Percentiles rank a stretch among this genome's conserved stretches.
These are phyloP conservation scores for Russula lepida DNA, from an alignment of 768 basidiomycete species.

Conservation along the genomic window DNA sequence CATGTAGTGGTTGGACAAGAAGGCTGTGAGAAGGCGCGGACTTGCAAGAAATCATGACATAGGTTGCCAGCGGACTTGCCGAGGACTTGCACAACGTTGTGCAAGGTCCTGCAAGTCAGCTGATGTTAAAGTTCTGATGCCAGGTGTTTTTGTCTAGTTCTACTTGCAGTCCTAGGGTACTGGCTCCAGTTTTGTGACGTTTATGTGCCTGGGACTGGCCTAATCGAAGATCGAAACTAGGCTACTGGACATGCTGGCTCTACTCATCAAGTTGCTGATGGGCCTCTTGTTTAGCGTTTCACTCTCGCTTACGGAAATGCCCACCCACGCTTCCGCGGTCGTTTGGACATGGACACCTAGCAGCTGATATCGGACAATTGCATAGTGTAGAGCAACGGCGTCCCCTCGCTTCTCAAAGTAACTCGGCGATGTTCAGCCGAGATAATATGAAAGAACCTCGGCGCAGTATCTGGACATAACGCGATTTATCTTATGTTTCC, in stretches of 20 bases:
- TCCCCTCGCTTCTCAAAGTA: constrained; percentile 35
- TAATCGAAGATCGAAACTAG: too few relatives aligned
- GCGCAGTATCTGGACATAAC: constrained; percentile 37
- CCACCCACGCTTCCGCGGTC: neutral
- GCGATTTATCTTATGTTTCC: neutral
- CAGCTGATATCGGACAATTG: constrained; percentile 47
- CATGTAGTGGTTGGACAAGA: too few relatives aligned
- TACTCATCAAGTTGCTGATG: neutral
- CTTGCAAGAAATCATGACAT: too few relatives aligned
- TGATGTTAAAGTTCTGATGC: too few relatives aligned
- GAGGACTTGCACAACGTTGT: too few relatives aligned
- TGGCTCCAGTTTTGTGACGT: neutral
- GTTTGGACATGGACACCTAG: neutral
- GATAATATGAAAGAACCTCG: constrained; percentile 45
- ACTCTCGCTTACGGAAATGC: neutral
- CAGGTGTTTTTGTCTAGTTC: too few relatives aligned
- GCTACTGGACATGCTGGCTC: too few relatives aligned
- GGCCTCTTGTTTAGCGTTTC: neutral
- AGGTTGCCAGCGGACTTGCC: too few relatives aligned
- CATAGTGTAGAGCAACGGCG: constrained; percentile 38
- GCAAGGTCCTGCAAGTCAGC: too few relatives aligned
- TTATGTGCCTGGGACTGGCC: neutral
- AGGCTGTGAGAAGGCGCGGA: too few relatives aligned
- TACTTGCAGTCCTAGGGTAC: neutral
- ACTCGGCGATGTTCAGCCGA: constrained; percentile 42